Base-by-base conservation (phyloP, 139 green algal genomes). In the Axilococcus clingmanii region DNA sequence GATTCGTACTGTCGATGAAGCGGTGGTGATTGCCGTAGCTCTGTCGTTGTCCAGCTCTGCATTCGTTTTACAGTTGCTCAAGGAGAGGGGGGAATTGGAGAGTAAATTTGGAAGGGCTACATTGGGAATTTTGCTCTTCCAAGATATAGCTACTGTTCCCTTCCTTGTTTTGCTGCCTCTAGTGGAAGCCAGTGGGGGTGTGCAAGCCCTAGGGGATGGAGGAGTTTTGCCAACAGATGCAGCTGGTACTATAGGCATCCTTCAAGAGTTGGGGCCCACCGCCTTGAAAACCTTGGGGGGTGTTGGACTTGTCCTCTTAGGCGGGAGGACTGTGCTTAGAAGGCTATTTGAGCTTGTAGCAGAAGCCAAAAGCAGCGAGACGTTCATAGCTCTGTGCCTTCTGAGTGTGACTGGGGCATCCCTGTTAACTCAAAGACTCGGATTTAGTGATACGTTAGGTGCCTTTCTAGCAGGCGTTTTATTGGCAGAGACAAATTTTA, bases 1-100 rank as follows among this genome's bases (percentile, higher is more conserved):
- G 40, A 73, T 86, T 17, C 45, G 64, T 17, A 75, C 59, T 3
- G 40, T 83, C 27, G 77, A 85, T 36, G 76, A 92, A 71, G 88
- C 86, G 1, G 61, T 96, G 1, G 85, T 96, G 4, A 94, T 96
- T 44, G 88, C 74, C 9, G 82, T 76, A 0, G 88, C 82, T 5
- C 80, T 96, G 37, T 88, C 85, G 5, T 77, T 96, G 33, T 92
- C 80, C 3, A 83, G 65, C 35, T 88, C 75, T 32, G 88, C 88
- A 15, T 96, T 96, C 52, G 88, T 94, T 40, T 79, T 96, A 57
- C 90, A 97, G 81, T 79, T 97, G 42, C 72, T 97, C 41, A 45
- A 48, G 5, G 90, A 97, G 63, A 71, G 73, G 1, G 83, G 82
- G 2, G 79, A 94, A 78, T 57, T 94, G 48, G 37, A 82, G 7